Evolutionary conservation across 2,329 filamentous ascomycete genomes (phyloP).

Genomic region (Pestalotiopsis sp.): DNA sequence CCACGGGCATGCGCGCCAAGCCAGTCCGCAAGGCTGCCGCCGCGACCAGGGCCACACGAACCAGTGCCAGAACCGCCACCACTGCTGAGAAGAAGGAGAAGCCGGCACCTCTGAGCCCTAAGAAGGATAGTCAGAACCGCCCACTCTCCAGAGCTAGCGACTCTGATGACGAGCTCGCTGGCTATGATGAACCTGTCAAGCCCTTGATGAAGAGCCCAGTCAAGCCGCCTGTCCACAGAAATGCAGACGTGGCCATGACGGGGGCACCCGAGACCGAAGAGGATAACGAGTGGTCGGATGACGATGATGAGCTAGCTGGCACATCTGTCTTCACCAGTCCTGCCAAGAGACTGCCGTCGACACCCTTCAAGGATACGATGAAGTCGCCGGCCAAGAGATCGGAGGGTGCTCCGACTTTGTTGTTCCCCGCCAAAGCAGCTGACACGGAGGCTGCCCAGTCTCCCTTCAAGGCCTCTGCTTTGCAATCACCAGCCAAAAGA

Average conservation of each 20-base stretch:
- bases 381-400: slow-evolving; percentile 58
- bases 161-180: slow-evolving; percentile 64
- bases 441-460: slow-evolving; percentile 39
- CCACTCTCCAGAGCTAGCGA: slow-evolving; percentile 44
- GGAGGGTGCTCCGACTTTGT: slow-evolving; percentile 42
- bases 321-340: slow-evolving; percentile 53
- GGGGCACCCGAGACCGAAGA: slow-evolving; percentile 26
- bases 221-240: slow-evolving; percentile 47
- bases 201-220: slow-evolving; percentile 58
- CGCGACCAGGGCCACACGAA: slow-evolving; percentile 37
- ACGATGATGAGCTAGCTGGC: slow-evolving; percentile 33
- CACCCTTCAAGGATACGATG: slow-evolving; percentile 57
- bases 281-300: slow-evolving; percentile 21
- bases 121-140: slow-evolving; percentile 63
- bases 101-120: slow-evolving; percentile 60
- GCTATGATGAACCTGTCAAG: slow-evolving; percentile 52
- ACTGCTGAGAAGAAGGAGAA: slow-evolving; percentile 40
- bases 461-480: slow-evolving; percentile 48
- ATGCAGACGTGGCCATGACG: slow-evolving; percentile 30
- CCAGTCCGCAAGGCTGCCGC: slow-evolving; percentile 51
- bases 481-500: slow-evolving; percentile 57
- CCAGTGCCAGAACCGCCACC: slow-evolving; percentile 34
- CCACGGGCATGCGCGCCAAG: slow-evolving; percentile 44
- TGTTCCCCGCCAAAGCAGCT: slow-evolving; percentile 28
- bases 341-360: slow-evolving; percentile 54